Evolutionary conservation across 495 filamentous ascomycete genomes (phyloP).

Genomic region (Apodospora peruviana): DNA sequence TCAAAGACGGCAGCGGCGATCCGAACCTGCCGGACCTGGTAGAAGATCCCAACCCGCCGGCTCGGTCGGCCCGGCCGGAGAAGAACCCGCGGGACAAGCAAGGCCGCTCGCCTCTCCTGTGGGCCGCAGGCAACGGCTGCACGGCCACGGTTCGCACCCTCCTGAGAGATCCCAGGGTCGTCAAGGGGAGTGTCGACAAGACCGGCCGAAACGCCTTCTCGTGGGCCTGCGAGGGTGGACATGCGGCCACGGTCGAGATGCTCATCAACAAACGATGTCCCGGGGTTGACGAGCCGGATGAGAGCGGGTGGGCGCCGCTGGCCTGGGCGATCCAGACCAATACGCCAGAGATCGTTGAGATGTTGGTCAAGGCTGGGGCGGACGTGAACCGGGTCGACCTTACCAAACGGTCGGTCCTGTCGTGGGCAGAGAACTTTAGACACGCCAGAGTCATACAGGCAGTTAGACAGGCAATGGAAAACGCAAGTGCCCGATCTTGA

Average conservation of each 20-base stretch:
- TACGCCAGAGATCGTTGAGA: slow-evolving; percentile 2
- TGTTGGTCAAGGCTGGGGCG: slow-evolving; percentile 6
- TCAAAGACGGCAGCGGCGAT: background rate
- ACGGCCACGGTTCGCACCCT: background rate
- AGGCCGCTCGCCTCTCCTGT: slow-evolving; percentile 13
- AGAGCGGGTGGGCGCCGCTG: slow-evolving; percentile 23
- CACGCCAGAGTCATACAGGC: slow-evolving; percentile 8
- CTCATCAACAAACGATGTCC: slow-evolving; percentile 9
- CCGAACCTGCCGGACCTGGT: slow-evolving; percentile 5
- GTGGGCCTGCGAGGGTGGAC: slow-evolving; percentile 15
- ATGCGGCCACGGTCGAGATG: slow-evolving; percentile 9
- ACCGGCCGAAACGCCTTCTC: slow-evolving; percentile 18
- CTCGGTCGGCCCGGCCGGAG: too few relatives aligned
- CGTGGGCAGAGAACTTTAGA: slow-evolving; percentile 14
- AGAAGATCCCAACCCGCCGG: too few relatives aligned
- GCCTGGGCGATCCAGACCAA: slow-evolving; percentile 17
- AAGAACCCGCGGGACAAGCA: slow-evolving; percentile 6
- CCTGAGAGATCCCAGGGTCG: slow-evolving; percentile 7
- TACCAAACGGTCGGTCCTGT: slow-evolving; percentile 6
- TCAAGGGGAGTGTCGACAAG: slow-evolving; percentile 11
- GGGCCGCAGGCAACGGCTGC: slow-evolving; percentile 17
- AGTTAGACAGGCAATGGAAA: too few relatives aligned
- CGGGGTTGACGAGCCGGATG: slow-evolving; percentile 18
- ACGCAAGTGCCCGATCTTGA: too few relatives aligned
- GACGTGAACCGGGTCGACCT: slow-evolving; percentile 12